Base-by-base conservation (phyloP, 345 rosid species). In the Pistacia atlantica region DNA sequence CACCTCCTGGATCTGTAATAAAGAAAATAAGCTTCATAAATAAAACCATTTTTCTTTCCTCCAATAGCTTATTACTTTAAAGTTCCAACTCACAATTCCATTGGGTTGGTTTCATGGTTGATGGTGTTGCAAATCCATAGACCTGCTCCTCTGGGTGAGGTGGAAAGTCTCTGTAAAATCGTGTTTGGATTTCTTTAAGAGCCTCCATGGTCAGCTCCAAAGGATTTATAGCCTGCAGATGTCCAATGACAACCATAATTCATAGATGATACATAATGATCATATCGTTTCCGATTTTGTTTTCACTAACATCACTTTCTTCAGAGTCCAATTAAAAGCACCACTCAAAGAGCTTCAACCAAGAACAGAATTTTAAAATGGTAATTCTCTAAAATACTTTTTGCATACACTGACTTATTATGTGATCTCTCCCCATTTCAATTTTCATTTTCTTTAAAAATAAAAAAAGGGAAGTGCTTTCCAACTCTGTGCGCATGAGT, bases 51-150 rank as follows among this genome's bases (percentile, higher is more conserved):
- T 65, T 76, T 57, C 51, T 61, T 56, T 70, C 75, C 80, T 35
- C 13, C 60, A 14, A 69, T 56, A 76, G 57, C 8, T 51, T 35
- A 38, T 22, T 79, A 45, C 54, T 70, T 59, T 55, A 14, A 67
- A 37, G 75, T 33, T 69, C 12, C 45, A 65, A 82, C 97, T 80
- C 84, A 97, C 98, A 92, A 83, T 84, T 83, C 99, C 98, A 97
- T 56, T 94, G 99, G 33, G 97, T 97, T 80, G 99, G 99, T 79
- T 97, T 97, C 94, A 97, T 97, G 10, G 99, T 97, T 67, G 99
- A 97, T 18, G 99, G 97, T 8, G 97, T 94, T 6, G 97, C 97
- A 86, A 90, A 97, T 72, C 97, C 93, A 71, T 97, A 94, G 49
- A 86, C 86, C 76, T 88, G 80, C 84, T 97, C 99, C 77, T 84